phyloP scores from a whole-genome alignment of 345 rosid species.

The Aquilaria malaccensis region DNA sequence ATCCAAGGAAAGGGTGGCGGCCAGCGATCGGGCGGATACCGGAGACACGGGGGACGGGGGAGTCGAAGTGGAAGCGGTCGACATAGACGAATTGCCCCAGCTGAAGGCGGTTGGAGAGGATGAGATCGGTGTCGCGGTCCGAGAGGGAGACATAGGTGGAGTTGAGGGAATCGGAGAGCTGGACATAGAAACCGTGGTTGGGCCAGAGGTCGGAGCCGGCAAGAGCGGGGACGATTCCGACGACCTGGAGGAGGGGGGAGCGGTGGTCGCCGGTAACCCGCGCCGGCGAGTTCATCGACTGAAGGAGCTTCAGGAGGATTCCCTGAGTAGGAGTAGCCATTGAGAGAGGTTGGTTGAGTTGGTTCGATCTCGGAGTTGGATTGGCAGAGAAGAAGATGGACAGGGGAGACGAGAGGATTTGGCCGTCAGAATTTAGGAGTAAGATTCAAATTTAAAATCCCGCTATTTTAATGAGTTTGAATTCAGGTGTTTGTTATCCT shows the following conservation, averaged over 20 bases:
- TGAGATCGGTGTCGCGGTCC: conserved; percentile 84
- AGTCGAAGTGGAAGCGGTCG: conserved; percentile 69
- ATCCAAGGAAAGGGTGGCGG: conserved; percentile 76
- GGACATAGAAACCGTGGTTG: conserved; percentile 92
- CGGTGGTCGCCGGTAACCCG: conserved; percentile 97
- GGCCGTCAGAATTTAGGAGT: conserved; percentile 43
- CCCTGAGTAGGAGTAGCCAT: conserved; percentile 85
- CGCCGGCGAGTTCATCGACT: conserved; percentile 68
- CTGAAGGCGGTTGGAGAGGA: conserved; percentile 88
- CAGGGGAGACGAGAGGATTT: neutral
- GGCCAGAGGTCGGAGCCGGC: conserved; percentile 92
- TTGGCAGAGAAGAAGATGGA: neutral
- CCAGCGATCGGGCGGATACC: conserved; percentile 91
- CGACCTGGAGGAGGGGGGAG: conserved; percentile 79
- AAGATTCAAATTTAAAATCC: conserved; percentile 48
- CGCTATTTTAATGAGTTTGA: conserved; percentile 11
- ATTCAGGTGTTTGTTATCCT: neutral
- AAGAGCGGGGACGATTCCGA: conserved; percentile 89
- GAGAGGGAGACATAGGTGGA: conserved; percentile 95
- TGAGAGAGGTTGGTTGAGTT: neutral
- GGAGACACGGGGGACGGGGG: conserved; percentile 76
- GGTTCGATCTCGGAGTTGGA: neutral
- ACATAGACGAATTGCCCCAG: conserved; percentile 92
- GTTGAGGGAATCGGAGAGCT: conserved; percentile 93
- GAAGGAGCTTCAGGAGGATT: conserved; percentile 85